Conservation (phyloP, 2,329 filamentous ascomycete species). For the Fusarium algeriense region DNA sequence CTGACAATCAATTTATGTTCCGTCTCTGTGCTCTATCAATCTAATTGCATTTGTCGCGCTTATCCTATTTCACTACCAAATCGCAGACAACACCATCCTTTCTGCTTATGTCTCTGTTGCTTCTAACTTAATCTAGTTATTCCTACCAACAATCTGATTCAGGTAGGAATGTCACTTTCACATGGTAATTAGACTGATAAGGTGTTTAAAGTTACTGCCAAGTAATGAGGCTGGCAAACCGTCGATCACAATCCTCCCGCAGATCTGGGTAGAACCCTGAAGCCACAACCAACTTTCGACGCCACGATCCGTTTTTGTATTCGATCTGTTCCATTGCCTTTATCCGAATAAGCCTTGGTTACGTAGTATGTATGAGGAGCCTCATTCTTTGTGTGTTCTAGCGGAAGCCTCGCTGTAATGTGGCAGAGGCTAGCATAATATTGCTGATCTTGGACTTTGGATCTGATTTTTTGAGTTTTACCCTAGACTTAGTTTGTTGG, state of each 20-base stretch:
- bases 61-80: too few relatives aligned
- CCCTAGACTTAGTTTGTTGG: too few relatives aligned
- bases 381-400: accelerated
- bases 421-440: not conserved
- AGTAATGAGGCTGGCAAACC: not conserved
- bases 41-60: too few relatives aligned
- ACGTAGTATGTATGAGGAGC: too few relatives aligned
- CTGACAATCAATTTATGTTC: too few relatives aligned
- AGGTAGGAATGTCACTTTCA: not conserved
- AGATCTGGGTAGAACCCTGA: not conserved
- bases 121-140: too few relatives aligned
- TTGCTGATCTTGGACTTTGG: not conserved
- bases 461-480: too few relatives aligned
- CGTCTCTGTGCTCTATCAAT: too few relatives aligned
- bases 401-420: not conserved
- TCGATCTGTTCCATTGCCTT: not conserved
- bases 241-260: not conserved
- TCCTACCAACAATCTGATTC: too few relatives aligned
- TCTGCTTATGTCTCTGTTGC: too few relatives aligned
- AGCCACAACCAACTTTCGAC: not conserved
- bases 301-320: constrained; percentile 16
- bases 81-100: too few relatives aligned
- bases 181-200: not conserved
- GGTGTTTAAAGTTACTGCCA: not conserved
- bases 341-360: too few relatives aligned